Base-by-base conservation (phyloP, 257 asterid species). In the Orobanche coerulescens region DNA sequence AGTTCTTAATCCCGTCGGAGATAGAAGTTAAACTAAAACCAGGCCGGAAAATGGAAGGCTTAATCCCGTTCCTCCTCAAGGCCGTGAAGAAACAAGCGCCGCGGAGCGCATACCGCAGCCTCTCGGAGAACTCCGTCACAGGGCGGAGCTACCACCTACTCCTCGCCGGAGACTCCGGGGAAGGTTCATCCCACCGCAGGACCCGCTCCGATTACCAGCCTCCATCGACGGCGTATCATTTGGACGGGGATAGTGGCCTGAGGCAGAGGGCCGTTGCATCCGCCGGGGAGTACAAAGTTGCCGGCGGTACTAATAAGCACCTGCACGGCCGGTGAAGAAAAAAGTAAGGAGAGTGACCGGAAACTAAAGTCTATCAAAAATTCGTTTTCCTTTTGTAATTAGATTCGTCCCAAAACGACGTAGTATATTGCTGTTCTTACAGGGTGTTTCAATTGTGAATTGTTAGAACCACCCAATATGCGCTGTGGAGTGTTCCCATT, bases 31-130 rank as follows among this genome's bases (percentile, higher is more conserved):
- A n/a, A n/a, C n/a, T n/a, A n/a, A 34, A 4, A 23, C 56, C 67
- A n/a, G n/a, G 58, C 68, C 62, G 34, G 18, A n/a, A 60, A 63
- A 86, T 86, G 95, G 92, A 86, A 70, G 95, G 95, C 68, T 55
- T 86, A 30, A 83, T 86, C 56, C 95, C 95, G 37, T 71, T 72
- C 67, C 76, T 86, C 53, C 28, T 83, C 65, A 80, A 71, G 13
- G 89, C 82, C 47, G 18, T 83, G 71, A 83, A 72, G 84, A 83
- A 78, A 66, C 85, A 75, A 48, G 65, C 24, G 59, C 84, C 83
- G 56, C 15, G 22, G 22, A 49, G 10, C 8, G 31, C 4, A 1
- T 49, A 49, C 56, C 56, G 28, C 7, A 8, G 31, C 56, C 56
- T 49, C 56, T 20, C 28, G 16, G 56, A 49, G 14, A 49, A 24